These are phyloP conservation scores for Mucor saturninus DNA, from an alignment of 371 early-diverging fungal genomes.

Conservation along the genomic window DNA sequence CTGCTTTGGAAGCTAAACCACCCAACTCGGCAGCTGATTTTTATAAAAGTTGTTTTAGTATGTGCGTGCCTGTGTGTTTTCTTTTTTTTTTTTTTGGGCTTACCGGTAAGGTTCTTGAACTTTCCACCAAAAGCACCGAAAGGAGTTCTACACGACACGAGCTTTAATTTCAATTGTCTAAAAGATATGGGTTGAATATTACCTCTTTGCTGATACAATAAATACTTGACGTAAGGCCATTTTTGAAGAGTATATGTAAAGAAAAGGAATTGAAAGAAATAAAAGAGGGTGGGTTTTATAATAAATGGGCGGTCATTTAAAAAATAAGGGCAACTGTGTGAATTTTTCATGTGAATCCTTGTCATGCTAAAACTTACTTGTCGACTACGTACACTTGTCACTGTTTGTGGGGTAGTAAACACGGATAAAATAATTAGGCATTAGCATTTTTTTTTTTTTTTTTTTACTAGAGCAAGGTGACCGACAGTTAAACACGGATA, in stretches of 20 bases:
- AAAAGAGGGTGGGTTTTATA: neutral
- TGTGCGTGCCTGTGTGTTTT: neutral
- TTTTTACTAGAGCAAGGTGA: no score
- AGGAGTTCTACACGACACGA: conserved; percentile 52
- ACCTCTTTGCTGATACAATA: conserved; percentile 57
- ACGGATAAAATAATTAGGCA: no score
- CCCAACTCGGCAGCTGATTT: conserved; percentile 85
- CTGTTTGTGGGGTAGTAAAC: no score
- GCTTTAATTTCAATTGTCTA: neutral
- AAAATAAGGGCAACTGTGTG: conserved; percentile 2
- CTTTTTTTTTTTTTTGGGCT: conserved; percentile 1
- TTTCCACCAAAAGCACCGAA: conserved; percentile 90
- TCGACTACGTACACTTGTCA: no score
- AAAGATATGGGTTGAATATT: neutral
- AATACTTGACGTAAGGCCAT: conserved; percentile 55
- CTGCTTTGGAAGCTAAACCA: conserved; percentile 90
- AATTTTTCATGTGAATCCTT: conserved; percentile 16
- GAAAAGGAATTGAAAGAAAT: conserved; percentile 13
- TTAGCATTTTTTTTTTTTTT: no score
- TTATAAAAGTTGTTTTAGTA: neutral
- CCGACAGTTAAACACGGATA: no score
- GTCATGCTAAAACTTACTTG: conserved; percentile 5
- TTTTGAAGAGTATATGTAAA: conserved; percentile 3
- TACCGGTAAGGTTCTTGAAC: conserved; percentile 74
- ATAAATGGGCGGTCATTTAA: conserved; percentile 11